Evolutionary conservation across 208 protist species (phyloP).

Genomic region (Tritrichomonas foetus): DNA sequence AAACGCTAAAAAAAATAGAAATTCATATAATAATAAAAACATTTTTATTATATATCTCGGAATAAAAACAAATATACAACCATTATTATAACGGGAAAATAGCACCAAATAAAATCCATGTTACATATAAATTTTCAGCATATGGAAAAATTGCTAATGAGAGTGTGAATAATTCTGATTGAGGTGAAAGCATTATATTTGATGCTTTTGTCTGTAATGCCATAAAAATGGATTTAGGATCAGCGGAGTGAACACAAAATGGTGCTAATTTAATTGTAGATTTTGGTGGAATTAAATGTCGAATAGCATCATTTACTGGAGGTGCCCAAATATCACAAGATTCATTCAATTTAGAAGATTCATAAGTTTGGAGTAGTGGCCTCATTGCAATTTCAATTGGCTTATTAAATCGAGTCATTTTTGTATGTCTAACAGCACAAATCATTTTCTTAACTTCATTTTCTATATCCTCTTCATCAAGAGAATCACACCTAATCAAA

Average conservation of each 20-base stretch:
- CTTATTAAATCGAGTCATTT: background rate
- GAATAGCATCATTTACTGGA: background rate
- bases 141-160: background rate
- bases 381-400: background rate
- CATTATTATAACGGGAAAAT: background rate
- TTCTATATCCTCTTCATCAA: background rate
- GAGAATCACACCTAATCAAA: background rate
- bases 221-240: background rate
- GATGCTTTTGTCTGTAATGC: background rate
- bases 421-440: background rate
- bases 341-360: background rate
- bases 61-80: too few species aligned
- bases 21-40: too few species aligned
- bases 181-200: background rate
- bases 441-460: conserved; percentile 5
- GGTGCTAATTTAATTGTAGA: background rate
- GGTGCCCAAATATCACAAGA: background rate
- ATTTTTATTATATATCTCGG: too few species aligned
- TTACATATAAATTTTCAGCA: conserved; percentile 23
- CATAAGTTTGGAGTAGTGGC: background rate
- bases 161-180: background rate
- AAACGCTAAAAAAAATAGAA: too few species aligned
- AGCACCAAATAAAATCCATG: conserved; percentile 9
- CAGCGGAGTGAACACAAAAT: background rate
- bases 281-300: background rate